Evolutionary conservation across 768 basidiomycete genomes (phyloP), one percentile per base, ranked within the genome.

Genomic region (Rubroboletus pulcherrimus): DNA sequence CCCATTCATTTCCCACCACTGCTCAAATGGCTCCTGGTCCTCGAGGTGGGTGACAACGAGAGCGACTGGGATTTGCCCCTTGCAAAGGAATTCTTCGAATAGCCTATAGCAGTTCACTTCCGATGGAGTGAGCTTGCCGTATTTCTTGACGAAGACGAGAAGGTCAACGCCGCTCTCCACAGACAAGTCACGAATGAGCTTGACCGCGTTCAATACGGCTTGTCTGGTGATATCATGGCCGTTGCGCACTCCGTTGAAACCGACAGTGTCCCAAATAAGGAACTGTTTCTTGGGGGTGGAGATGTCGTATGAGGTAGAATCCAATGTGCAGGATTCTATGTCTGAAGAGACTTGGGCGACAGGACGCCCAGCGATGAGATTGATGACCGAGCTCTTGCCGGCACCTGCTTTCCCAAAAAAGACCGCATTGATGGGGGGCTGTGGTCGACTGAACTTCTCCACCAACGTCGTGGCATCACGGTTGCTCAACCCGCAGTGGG

Each of bases 31-130:
- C 3, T 31, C 7, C 10, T 48, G n/a, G 4, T 42, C 29, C 44
- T 74, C 75, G 7, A 77, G 62, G 33, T 72, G 64, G 2, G 72
- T 75, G 24, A 76, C 53, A 8, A 69, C 66, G 4, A 77, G 19
- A 1, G 71, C 63, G 24, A 70, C 26, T 26, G 26, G 26, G 5
- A 26, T 5, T 26, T 26, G 26, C 3, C 26, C 26, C 26, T 26
- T 5, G 51, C 75, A 76, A 35, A 77, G 67, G 21, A 69, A 61
- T 9, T 74, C 64, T n/a, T 63, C 46, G 48, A 73, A 71, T 1
- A 71, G 33, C 31, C 44, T 49, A 60, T 68, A 77, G 55, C 63
- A 69, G 17, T 66, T 56, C 30, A 54, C 41, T 21, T 63, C 53
- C 2, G 65, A 53, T 9, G 61, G 58, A 34, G 58, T 67, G 48